Evolutionary conservation across 228 moss, liverwort and hornwort genomes (phyloP).

Genomic region (Sphagnum fallax): DNA sequence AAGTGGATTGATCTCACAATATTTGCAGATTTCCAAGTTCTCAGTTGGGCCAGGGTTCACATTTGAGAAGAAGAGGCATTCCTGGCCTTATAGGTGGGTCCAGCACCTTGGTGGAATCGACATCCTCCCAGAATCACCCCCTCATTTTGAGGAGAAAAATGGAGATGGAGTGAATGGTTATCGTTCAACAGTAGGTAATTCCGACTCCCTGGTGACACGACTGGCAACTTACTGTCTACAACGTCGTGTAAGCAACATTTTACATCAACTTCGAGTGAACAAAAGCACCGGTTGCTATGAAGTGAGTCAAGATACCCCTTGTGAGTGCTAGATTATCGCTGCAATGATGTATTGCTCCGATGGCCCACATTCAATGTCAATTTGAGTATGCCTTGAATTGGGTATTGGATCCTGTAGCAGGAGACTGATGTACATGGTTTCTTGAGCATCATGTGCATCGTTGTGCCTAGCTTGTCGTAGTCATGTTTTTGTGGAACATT

Average conservation of each 20-base stretch:
- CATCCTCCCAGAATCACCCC: conserved; percentile 70
- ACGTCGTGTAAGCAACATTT: conserved; percentile 64
- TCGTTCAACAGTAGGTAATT: conserved; percentile 9
- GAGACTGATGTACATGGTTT: too few relatives aligned
- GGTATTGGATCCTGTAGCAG: too few relatives aligned
- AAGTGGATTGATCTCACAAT: neutral
- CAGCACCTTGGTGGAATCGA: conserved; percentile 93
- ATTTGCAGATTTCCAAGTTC: conserved; percentile 63
- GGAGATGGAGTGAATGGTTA: conserved; percentile 25
- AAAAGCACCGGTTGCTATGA: conserved; percentile 74
- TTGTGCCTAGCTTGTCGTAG: too few relatives aligned
- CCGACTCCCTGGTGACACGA: conserved; percentile 8
- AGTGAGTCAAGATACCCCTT: conserved; percentile 51
- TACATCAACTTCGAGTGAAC: conserved; percentile 81
- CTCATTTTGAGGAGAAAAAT: conserved; percentile 41
- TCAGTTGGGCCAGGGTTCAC: conserved; percentile 67
- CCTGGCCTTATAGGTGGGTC: conserved; percentile 82
- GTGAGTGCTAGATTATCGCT: conserved; percentile 25
- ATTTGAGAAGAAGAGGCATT: conserved; percentile 59
- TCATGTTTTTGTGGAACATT: too few relatives aligned
- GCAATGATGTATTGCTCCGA: too few relatives aligned
- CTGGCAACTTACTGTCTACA: conserved; percentile 54
- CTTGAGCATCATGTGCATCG: too few relatives aligned
- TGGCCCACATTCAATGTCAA: too few relatives aligned
- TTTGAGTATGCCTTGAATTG: too few relatives aligned